phyloP scores from a whole-genome alignment of 1,284 basidiomycete species.

The Calocybe gambosa region DNA sequence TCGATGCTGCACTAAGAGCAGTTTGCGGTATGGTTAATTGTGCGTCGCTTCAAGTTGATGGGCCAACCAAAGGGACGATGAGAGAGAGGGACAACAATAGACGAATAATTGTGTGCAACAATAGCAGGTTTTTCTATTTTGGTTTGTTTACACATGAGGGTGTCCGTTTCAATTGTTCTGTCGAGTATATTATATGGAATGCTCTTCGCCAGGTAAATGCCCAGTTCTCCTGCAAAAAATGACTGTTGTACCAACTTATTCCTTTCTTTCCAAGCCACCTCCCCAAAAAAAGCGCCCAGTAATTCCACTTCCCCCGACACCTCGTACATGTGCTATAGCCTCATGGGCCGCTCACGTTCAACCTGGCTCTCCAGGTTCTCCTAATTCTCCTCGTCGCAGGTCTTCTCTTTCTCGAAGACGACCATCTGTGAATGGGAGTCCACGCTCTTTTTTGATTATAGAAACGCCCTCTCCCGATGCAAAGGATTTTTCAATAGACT shows the following conservation, averaged over 20 bases:
- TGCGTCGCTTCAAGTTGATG: conserved; percentile 4
- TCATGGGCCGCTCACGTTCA: conserved; percentile 54
- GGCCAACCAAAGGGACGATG: no score
- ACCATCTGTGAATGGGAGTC: conserved; percentile 21
- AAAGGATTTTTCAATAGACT: conserved; percentile 43
- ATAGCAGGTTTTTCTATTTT: conserved; percentile 5
- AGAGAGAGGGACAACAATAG: not conserved
- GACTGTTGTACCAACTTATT: conserved; percentile 21
- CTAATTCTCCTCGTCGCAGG: conserved; percentile 33
- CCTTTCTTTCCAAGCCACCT: conserved; percentile 38
- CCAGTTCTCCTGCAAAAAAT: no score
- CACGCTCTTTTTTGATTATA: conserved; percentile 34
- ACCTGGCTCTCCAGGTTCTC: conserved; percentile 55
- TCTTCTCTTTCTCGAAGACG: conserved; percentile 19
- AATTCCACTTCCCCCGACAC: conserved; percentile 19
- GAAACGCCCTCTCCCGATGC: conserved; percentile 34
- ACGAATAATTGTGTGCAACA: not conserved
- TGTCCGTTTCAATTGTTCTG: conserved; percentile 6
- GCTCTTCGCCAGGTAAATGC: no score
- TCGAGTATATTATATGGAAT: conserved; percentile 1
- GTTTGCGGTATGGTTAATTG: no score
- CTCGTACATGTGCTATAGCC: conserved; percentile 25
- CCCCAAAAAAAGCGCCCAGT: conserved; percentile 29
- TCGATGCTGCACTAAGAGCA: no score
- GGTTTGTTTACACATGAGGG: conserved; percentile 2